A percentile compares a stretch with the other conserved stretches of the same genome.
These are phyloP conservation scores for Pouteria campechiana DNA, from an alignment of 179 eudicot species.

Conservation along the genomic window DNA sequence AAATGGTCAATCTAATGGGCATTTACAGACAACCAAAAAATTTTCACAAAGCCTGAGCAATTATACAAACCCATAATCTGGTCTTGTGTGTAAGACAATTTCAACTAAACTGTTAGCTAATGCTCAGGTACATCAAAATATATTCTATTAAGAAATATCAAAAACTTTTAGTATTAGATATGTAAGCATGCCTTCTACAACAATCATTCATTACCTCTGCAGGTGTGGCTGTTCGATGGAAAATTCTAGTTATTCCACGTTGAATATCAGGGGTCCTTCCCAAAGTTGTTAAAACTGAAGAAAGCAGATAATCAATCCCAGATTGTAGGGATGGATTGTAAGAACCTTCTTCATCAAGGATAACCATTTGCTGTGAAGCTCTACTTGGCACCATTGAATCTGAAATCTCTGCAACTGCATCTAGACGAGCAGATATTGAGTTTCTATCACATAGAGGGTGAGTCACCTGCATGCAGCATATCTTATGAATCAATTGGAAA, in stretches of 20 bases:
- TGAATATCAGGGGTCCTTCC: conserved; percentile 74
- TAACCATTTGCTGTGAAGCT: conserved; percentile 13
- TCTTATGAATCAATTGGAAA: not conserved
- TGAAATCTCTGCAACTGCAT: conserved; percentile 81
- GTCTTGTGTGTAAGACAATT: too few species aligned
- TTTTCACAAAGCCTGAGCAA: too few species aligned
- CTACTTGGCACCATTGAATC: conserved; percentile 51
- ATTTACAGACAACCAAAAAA: too few species aligned
- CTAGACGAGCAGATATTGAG: conserved; percentile 76
- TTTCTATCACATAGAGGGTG: conserved; percentile 84
- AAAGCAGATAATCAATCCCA: conserved; percentile 43
- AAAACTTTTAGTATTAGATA: too few species aligned
- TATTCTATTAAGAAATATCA: too few species aligned
- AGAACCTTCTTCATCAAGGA: conserved; percentile 12
- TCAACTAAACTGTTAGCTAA: too few species aligned
- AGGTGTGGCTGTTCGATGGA: conserved; percentile 79
- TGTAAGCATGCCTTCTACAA: too few species aligned
- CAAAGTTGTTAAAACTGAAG: conserved; percentile 58
- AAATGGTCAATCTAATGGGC: too few species aligned
- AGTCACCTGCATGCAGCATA: conserved; percentile 49
- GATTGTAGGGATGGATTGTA: conserved; percentile 20
- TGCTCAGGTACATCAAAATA: too few species aligned
- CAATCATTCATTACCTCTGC: conserved; percentile 49
- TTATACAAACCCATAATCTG: too few species aligned
- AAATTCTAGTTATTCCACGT: conserved; percentile 90